Evolutionary conservation across 129 eudicot genomes (phyloP), one percentile per base, ranked within the genome.

Genomic region (Calendula officinalis): DNA sequence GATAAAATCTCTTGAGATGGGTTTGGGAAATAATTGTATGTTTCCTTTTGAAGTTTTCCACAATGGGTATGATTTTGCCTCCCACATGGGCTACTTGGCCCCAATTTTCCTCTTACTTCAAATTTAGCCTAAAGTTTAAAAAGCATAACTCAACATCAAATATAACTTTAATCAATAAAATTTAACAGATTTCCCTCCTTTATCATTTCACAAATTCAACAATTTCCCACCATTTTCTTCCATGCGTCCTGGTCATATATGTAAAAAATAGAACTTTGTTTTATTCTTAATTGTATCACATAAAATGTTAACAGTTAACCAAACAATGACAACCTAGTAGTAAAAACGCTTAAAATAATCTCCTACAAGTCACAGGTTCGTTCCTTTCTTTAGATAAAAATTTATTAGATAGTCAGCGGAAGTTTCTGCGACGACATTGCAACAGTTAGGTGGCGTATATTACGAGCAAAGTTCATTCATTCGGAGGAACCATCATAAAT

Each of bases 21-120:
- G 56, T 47, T 61, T 30, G 44, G 40, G 47, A 48, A 40, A 59
- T 69, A 46, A 46, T 56, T 34, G 64, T 57, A 56, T 45, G 56
- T 68, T 57, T 34, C 57, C 57, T 69, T 72, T 53, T 72, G 64
- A 52, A 52, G 70, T 55, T 62, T 62, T 72, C 64, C 69, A 72
- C 64, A 52, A 52, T 62, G 56, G 64, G 57, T 41, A 72, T 72
- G 77, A 72, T 72, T 52, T 56, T 51, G 73, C 62, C 22, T 62
- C 78, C 78, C 78, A 74, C 73, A 57, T 66, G 72, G 66, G 52
- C 66, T 43, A 71, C 63, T 52, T 32, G 77, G 32, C 66, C 32
- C 48, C 66, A 47, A 27, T 37, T 66, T 66, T 73, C 62, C 72
- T 64, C 58, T 73, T 73, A 65, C 41, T 65, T 73, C 64, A 65